These are phyloP conservation scores for Pleurozium schreberi DNA, from an alignment of 225 moss, liverwort and hornwort species.

Conservation along the genomic window DNA sequence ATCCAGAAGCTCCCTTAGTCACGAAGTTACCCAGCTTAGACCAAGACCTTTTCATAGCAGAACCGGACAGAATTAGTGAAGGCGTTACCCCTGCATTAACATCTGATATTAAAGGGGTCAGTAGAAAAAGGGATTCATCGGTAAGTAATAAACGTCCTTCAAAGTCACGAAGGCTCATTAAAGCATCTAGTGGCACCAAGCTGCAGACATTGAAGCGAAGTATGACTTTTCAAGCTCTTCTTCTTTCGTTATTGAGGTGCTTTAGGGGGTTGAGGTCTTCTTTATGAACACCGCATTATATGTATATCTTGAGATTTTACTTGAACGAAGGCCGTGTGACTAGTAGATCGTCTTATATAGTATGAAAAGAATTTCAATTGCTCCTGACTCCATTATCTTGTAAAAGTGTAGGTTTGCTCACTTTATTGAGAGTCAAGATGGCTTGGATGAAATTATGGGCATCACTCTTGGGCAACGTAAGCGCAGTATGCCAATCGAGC, in stretches of 20 bases:
- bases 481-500: conserved; percentile 27
- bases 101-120: not conserved
- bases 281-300: not conserved
- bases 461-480: conserved; percentile 65
- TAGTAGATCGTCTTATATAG: not conserved
- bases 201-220: conserved; percentile 34
- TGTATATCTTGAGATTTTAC: not conserved
- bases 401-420: conserved; percentile 55
- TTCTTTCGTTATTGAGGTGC: not conserved
- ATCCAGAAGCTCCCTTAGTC: not conserved
- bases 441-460: conserved; percentile 68
- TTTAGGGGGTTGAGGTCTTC: not conserved
- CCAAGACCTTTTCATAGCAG: not conserved
- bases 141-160: conserved; percentile 2
- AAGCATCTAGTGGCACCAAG: not conserved
- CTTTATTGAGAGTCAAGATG: conserved; percentile 72
- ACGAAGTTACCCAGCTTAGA: not conserved
- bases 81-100: not conserved
- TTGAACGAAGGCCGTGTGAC: not conserved
- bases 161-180: conserved; percentile 11
- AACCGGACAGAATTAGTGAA: not conserved
- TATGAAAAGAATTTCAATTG: not conserved
- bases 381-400: not conserved
- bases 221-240: not conserved
- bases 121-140: conserved; percentile 15